phyloP scores from a whole-genome alignment of 495 filamentous ascomycete species.

The Aspergillus haitiensis region DNA sequence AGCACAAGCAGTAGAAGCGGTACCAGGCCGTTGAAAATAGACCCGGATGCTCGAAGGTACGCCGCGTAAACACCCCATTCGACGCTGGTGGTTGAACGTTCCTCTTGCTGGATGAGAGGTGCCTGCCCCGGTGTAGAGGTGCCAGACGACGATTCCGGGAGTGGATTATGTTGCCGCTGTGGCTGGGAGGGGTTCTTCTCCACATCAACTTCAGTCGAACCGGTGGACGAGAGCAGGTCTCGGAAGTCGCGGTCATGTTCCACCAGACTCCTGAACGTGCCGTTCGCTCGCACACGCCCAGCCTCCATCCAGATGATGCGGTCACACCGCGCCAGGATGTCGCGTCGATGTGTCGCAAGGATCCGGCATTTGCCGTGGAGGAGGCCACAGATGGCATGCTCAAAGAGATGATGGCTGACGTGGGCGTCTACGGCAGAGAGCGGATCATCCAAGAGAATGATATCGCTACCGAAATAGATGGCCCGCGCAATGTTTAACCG shows the following conservation, averaged over 20 bases:
- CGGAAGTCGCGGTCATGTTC: slow-evolving; percentile 36
- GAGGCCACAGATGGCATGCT: slow-evolving; percentile 89
- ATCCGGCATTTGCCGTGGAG: slow-evolving; percentile 83
- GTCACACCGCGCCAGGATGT: slow-evolving; percentile 44
- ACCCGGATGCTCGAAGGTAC: slow-evolving; percentile 86
- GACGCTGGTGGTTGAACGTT: slow-evolving; percentile 61
- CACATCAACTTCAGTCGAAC: too few relatives aligned
- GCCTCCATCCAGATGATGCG: slow-evolving; percentile 65
- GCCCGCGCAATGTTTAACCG: slow-evolving; percentile 87
- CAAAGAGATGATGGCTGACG: slow-evolving; percentile 89
- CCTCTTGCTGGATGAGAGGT: slow-evolving; percentile 84
- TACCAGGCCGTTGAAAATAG: slow-evolving; percentile 55
- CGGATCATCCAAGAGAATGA: slow-evolving; percentile 90
- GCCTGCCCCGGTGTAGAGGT: slow-evolving; percentile 57
- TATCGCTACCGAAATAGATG: slow-evolving; percentile 93
- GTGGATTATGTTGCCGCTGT: too few relatives aligned
- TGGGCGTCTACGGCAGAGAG: slow-evolving; percentile 96
- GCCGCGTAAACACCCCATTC: slow-evolving; percentile 88
- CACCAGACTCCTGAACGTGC: slow-evolving; percentile 83
- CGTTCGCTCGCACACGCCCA: slow-evolving; percentile 79
- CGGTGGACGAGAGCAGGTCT: too few relatives aligned
- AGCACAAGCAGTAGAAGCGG: slow-evolving; percentile 66
- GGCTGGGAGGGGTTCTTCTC: too few relatives aligned
- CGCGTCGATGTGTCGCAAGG: slow-evolving; percentile 79
- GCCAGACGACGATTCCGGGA: too few relatives aligned